phyloP scores from a whole-genome alignment of 1,284 basidiomycete species.

The Cutaneotrichosporon cyanovorans region DNA sequence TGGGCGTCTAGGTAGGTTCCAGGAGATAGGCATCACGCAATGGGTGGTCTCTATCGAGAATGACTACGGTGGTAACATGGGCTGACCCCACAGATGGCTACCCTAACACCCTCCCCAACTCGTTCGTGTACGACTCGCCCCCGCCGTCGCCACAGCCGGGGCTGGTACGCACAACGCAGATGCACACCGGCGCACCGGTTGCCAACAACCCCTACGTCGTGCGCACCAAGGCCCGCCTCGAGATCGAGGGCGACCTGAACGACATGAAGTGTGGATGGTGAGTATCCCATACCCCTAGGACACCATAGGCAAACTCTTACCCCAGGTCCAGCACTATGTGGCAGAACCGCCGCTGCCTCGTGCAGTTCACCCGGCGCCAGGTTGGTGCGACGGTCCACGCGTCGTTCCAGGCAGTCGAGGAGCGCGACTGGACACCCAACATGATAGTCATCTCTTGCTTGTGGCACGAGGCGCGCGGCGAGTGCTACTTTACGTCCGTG shows the following conservation, averaged over 20 bases:
- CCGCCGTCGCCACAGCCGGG: conserved; percentile 27
- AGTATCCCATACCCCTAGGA: too few relatives aligned
- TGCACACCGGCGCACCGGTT: conserved; percentile 20
- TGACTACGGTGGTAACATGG: background rate
- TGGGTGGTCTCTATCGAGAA: too few relatives aligned
- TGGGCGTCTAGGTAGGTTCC: too few relatives aligned
- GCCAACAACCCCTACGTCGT: conserved; percentile 21
- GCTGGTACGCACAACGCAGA: conserved; percentile 39
- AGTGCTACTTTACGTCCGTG: conserved; percentile 85
- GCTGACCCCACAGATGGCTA: conserved; percentile 3
- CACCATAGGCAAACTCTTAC: background rate
- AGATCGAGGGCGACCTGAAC: conserved; percentile 48
- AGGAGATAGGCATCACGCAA: too few relatives aligned
- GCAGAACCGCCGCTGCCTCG: conserved; percentile 48
- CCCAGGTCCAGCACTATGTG: conserved; percentile 49
- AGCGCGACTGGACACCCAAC: conserved; percentile 46
- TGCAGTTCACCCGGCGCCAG: conserved; percentile 52
- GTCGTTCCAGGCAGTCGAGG: conserved; percentile 48
- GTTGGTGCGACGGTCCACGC: conserved; percentile 49
- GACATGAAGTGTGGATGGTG: conserved; percentile 52
- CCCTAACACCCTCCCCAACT: conserved; percentile 1
- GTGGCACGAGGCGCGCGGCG: conserved; percentile 66
- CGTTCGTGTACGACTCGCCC: conserved; percentile 16
- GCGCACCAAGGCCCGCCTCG: conserved; percentile 36
- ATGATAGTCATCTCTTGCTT: conserved; percentile 69